Evolutionary conservation across 352 stramenopile genomes (phyloP).

Genomic region (Phytophthora pistaciae): DNA sequence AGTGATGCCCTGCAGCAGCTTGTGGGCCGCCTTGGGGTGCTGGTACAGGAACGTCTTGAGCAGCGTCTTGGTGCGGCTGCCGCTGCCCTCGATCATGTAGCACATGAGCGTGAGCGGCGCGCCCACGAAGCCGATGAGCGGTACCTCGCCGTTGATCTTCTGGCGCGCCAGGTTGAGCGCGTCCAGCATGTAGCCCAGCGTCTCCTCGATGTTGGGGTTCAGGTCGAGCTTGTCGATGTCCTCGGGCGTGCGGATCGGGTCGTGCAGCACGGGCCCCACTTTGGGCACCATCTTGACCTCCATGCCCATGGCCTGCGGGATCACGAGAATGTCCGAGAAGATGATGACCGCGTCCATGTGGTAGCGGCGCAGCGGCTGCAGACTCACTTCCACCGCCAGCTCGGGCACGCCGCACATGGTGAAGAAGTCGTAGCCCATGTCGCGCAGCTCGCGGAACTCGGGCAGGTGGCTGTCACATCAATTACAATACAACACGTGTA

Average conservation of each 20-base stretch:
- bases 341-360: slow-evolving; percentile 98
- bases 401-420: slow-evolving; percentile 89
- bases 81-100: slow-evolving; percentile 99
- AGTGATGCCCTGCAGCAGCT: slow-evolving; percentile 94
- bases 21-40: slow-evolving; percentile 91
- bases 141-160: slow-evolving; percentile 92
- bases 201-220: slow-evolving; percentile 92
- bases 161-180: slow-evolving; percentile 94
- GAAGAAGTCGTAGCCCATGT: slow-evolving; percentile 91
- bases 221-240: slow-evolving; percentile 94
- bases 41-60: slow-evolving; percentile 96
- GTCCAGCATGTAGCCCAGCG: slow-evolving; percentile 96
- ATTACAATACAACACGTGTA: not conserved
- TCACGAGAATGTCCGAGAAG: slow-evolving; percentile 99
- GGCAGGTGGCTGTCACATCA: slow-evolving; percentile 70
- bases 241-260: slow-evolving; percentile 80
- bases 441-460: slow-evolving; percentile 87
- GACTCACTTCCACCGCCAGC: slow-evolving; percentile 96
- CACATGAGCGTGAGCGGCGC: slow-evolving; percentile 97
- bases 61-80: slow-evolving; percentile 95
- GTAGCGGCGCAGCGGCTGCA: slow-evolving; percentile 96
- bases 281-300: slow-evolving; percentile 96
- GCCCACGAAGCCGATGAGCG: slow-evolving; percentile 98
- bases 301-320: slow-evolving; percentile 97
- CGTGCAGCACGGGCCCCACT: slow-evolving; percentile 89